A percentile compares a stretch with the other conserved stretches of the same genome.
phyloP scores from a whole-genome alignment of 2,329 filamentous ascomycete genomes.

The Venturiaceae sp. region DNA sequence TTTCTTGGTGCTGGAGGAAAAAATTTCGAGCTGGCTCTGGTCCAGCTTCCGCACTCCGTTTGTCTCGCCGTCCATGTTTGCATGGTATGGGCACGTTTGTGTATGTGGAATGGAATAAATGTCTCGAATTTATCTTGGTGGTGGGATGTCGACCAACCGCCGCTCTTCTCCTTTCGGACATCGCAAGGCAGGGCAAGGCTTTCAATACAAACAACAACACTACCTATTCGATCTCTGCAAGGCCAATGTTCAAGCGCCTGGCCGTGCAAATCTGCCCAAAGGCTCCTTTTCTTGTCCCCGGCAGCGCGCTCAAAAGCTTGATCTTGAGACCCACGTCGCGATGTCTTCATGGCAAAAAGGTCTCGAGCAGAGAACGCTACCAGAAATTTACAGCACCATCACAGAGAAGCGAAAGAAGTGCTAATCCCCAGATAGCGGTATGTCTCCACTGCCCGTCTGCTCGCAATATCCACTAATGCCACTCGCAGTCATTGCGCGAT shows the following conservation, averaged over 20 bases:
- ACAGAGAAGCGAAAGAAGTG: not conserved
- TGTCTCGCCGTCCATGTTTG: not conserved
- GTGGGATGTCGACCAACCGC: no score
- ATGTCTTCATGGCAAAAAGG: not conserved
- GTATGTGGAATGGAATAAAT: no score
- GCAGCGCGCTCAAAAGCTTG: not conserved
- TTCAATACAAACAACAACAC: not conserved
- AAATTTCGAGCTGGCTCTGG: slow-evolving; percentile 9
- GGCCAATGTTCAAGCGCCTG: not conserved
- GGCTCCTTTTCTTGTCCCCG: slow-evolving; percentile 1
- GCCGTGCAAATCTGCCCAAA: not conserved
- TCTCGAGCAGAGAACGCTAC: not conserved
- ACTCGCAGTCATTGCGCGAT: not conserved
- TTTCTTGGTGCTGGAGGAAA: slow-evolving; percentile 39
- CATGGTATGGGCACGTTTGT: no score
- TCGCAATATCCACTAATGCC: not conserved
- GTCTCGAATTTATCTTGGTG: no score
- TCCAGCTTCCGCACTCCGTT: slow-evolving; percentile 4
- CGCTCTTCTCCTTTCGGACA: no score
- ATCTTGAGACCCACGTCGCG: not conserved
- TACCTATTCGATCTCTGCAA: not conserved
- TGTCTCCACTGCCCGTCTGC: not conserved
- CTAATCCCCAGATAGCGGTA: not conserved
- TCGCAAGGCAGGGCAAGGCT: no score
- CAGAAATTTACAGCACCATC: not conserved